These are phyloP conservation scores for Achlya hypogyna DNA, from an alignment of 352 stramenopile genomes.

Conservation along the genomic window DNA sequence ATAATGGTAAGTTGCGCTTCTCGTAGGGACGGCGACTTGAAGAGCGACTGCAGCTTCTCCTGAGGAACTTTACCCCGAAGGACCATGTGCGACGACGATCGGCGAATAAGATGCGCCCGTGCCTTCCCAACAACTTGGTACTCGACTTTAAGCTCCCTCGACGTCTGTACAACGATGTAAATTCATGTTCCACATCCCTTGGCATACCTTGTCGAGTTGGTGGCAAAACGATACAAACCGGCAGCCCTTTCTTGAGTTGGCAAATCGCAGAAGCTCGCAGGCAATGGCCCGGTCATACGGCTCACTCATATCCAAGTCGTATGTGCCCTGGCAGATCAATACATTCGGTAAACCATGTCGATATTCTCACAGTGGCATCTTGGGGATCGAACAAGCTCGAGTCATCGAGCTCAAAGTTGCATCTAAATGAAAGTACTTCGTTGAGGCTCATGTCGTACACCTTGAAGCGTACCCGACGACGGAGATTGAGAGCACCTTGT, in stretches of 20 bases:
- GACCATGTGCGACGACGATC: slow-evolving; percentile 56
- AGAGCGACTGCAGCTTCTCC: slow-evolving; percentile 43
- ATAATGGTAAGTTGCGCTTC: slow-evolving; percentile 32
- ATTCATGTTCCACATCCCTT: background rate
- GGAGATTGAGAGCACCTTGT: slow-evolving; percentile 39
- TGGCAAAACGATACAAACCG: slow-evolving; percentile 68
- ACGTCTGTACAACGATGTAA: slow-evolving; percentile 22
- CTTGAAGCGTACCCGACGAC: slow-evolving; percentile 30
- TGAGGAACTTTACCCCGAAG: slow-evolving; percentile 28
- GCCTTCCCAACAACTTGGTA: slow-evolving; percentile 36
- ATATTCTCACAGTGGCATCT: slow-evolving; percentile 32
- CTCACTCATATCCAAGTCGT: slow-evolving; percentile 63
- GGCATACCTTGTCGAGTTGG: slow-evolving; percentile 11
- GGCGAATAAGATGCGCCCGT: slow-evolving; percentile 33
- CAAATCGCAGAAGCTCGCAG: slow-evolving; percentile 55
- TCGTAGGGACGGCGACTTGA: slow-evolving; percentile 43
- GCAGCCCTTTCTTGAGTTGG: slow-evolving; percentile 65
- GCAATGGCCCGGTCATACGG: slow-evolving; percentile 65
- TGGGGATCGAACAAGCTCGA: slow-evolving; percentile 49
- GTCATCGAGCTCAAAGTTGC: slow-evolving; percentile 64
- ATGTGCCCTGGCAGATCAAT: slow-evolving; percentile 32
- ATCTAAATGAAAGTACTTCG: no score
- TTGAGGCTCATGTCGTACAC: no score
- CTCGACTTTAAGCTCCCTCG: slow-evolving; percentile 48
- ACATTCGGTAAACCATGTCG: background rate